Evolutionary conservation across 2,329 filamentous ascomycete species (phyloP).

Genomic region (Chaetothyriales sp.): DNA sequence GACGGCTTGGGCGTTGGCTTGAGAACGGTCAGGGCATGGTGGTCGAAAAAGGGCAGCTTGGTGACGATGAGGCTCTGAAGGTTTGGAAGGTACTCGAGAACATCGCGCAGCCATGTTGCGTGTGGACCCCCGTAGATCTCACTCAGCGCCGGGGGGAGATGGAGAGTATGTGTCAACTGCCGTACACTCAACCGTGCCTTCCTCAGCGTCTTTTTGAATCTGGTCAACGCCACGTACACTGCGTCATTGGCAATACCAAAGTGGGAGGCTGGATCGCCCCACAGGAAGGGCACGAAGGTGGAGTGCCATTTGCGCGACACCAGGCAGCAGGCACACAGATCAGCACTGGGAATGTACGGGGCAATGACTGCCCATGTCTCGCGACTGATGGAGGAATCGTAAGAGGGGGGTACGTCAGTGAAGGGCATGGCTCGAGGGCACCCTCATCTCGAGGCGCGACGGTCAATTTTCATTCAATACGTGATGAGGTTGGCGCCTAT

Average conservation of each 20-base stretch:
- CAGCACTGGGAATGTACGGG: conserved; percentile 41
- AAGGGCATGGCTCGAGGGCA: neutral
- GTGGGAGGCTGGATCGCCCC: conserved; percentile 50
- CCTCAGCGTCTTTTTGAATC: conserved; percentile 44
- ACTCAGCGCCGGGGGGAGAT: conserved; percentile 46
- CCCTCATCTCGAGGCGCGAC: neutral
- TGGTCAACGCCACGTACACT: conserved; percentile 47
- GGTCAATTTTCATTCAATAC: neutral
- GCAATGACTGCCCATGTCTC: conserved; percentile 45
- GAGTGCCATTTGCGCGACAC: conserved; percentile 45
- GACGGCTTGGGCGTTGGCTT: conserved; percentile 18
- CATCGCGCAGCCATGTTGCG: conserved; percentile 45
- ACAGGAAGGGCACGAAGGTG: conserved; percentile 46
- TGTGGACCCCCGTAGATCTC: conserved; percentile 48
- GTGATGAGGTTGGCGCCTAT: no score
- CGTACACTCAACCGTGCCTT: conserved; percentile 40
- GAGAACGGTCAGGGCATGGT: conserved; percentile 41
- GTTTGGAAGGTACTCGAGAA: conserved; percentile 44
- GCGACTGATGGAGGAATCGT: conserved; percentile 41
- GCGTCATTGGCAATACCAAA: conserved; percentile 42
- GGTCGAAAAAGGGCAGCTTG: conserved; percentile 48
- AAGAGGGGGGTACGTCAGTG: conserved; percentile 42
- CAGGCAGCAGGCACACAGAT: conserved; percentile 42
- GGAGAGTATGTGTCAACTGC: conserved; percentile 47
- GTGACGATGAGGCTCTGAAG: conserved; percentile 48